Evolutionary conservation across 345 rosid species (phyloP), one percentile per base, ranked within the genome.

Genomic region (Lenwebbia sp.): DNA sequence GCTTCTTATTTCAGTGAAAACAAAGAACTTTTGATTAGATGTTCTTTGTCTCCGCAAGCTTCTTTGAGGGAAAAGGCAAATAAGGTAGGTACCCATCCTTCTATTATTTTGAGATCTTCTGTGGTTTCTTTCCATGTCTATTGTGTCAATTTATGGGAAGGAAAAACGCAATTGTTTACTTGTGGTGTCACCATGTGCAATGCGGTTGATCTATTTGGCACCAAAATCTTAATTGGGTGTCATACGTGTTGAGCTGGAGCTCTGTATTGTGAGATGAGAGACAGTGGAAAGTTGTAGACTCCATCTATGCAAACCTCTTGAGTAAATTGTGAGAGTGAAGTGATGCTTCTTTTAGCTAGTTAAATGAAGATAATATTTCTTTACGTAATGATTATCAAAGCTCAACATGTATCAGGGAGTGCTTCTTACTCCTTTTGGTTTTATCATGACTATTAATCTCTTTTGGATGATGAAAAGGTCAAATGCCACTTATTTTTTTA

Each of bases 1-100:
- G 91, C 93, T 78, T 94, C 98, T 76, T 98, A 93, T 91, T 98
- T 96, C 88, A 85, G 88, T 82, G 98, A 94, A 89, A 95, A 94
- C 89, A 87, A 86, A 58, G 96, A 94, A 90, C 85, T 82, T 87
- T 90, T 98, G 60, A 84, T 93, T 83, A 89, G 89, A 87, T 98
- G 99, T 88, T 92, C 93, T 13, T 97, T 94, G 89, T 96, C 96
- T 90, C 99, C 98, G 10, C 98, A 98, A 91, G 84, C 93, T 86
- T 95, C 99, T 88, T 93, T 98, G 65, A 93, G 97, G 82, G 98
- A 98, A 87, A 98, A 93, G 92, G 96, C 99, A 87, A 92, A 89
- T 83, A 98, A 89, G 97, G 99, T 95, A 89, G 97, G 99, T 95
- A 90, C 85, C 28, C 50, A 5, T 82, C 44, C 84, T 83, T 82